Evolutionary conservation across 129 eudicot species (phyloP).

Genomic region (sunflower (Helianthus annuus)): HanXRQr2.0-SUNRISE NC_035441.2:166418791-166419290

Average conservation of each 20-base stretch:
- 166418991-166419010: neutral
- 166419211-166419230: neutral
- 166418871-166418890: neutral
- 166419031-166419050: neutral
- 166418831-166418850: neutral
- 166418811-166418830: neutral
- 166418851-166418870: slow-evolving; percentile 14
- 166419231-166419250: neutral
- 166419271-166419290: neutral
- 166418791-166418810: slow-evolving; percentile 8
- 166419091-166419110: slow-evolving; percentile 9
- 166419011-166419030: slow-evolving; percentile 1
- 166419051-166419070: neutral
- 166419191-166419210: neutral
- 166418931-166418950: neutral
- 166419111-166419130: neutral
- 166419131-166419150: slow-evolving; percentile 2
- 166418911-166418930: neutral
- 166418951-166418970: neutral
- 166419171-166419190: neutral
- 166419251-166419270: neutral
- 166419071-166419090: slow-evolving; percentile 17
- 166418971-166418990: slow-evolving; percentile 2
- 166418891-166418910: neutral
- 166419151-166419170: slow-evolving; percentile 7